Percentiles rank a stretch among this genome's conserved stretches.
These are phyloP conservation scores for Pichia sp. DNA, from an alignment of 1,139 yeast species.

Conservation along the genomic window DNA sequence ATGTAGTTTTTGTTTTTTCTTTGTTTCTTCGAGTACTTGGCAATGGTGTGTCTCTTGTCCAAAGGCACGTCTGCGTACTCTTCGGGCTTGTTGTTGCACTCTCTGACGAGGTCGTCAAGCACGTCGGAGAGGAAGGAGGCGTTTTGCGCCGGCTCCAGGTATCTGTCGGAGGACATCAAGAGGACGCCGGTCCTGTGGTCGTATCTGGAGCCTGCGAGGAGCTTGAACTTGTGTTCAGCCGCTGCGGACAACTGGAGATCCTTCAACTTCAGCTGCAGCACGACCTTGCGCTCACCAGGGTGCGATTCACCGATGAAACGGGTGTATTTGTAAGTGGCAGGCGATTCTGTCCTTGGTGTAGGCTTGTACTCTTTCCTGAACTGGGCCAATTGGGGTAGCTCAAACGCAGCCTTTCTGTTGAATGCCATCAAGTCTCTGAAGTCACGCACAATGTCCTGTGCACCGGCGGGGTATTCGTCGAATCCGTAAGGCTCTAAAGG, in stretches of 20 bases:
- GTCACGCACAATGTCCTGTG: slow-evolving; percentile 56
- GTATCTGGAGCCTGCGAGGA: slow-evolving; percentile 76
- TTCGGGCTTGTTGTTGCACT: slow-evolving; percentile 56
- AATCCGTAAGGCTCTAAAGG: slow-evolving; percentile 37
- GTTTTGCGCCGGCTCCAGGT: slow-evolving; percentile 79
- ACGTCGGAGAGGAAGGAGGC: slow-evolving; percentile 67
- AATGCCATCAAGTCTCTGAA: slow-evolving; percentile 61
- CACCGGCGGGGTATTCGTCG: slow-evolving; percentile 59
- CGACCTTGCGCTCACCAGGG: slow-evolving; percentile 68
- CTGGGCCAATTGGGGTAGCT: slow-evolving; percentile 77
- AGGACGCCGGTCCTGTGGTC: slow-evolving; percentile 56
- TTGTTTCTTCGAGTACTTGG: slow-evolving; percentile 42
- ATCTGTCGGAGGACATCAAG: slow-evolving; percentile 58
- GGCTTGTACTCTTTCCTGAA: slow-evolving; percentile 63
- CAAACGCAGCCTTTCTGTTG: slow-evolving; percentile 83
- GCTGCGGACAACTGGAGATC: slow-evolving; percentile 49
- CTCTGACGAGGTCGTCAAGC: slow-evolving; percentile 55
- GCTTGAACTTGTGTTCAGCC: slow-evolving; percentile 68
- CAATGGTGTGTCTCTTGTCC: slow-evolving; percentile 63
- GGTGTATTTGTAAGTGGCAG: slow-evolving; percentile 64
- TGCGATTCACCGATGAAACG: slow-evolving; percentile 65
- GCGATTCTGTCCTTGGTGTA: slow-evolving; percentile 41
- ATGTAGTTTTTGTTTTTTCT: slow-evolving; percentile 33
- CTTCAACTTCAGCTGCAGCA: slow-evolving; percentile 48
- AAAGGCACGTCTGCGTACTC: slow-evolving; percentile 80